Conservation (phyloP, 1,284 basidiomycete species). For the Ustilago shanxiensis region DNA sequence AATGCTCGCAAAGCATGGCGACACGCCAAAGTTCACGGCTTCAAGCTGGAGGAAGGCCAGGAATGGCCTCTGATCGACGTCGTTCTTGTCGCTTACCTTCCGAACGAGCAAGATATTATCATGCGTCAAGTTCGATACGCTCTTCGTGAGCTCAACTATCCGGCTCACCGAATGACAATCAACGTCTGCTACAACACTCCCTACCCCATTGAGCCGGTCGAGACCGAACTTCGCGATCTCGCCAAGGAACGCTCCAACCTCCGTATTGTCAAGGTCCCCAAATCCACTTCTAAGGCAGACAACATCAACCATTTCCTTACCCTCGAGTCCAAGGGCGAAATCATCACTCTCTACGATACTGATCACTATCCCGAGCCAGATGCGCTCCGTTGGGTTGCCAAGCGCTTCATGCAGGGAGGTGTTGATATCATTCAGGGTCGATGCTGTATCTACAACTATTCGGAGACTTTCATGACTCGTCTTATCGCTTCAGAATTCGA, state of each 20-base stretch:
- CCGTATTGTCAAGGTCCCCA: conserved; percentile 58
- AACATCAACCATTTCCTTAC: conserved; percentile 64
- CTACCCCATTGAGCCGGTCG: conserved; percentile 55
- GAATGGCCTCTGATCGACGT: conserved; percentile 61
- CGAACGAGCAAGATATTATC: conserved; percentile 64
- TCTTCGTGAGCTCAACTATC: conserved; percentile 59
- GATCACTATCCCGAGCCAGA: conserved; percentile 61
- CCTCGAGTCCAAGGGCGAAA: conserved; percentile 52
- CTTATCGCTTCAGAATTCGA: conserved; percentile 64
- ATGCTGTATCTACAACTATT: conserved; percentile 63
- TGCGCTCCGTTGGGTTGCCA: conserved; percentile 60
- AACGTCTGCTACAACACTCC: conserved; percentile 65
- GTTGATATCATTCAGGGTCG: conserved; percentile 65
- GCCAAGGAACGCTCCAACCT: conserved; percentile 49
- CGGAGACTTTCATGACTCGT: conserved; percentile 50
- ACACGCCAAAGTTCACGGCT: conserved; percentile 49
- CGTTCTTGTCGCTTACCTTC: conserved; percentile 61
- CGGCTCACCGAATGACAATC: conserved; percentile 53
- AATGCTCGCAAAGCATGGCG: conserved; percentile 56
- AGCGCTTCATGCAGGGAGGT: conserved; percentile 59
- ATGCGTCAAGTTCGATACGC: conserved; percentile 60
- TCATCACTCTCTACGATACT: conserved; percentile 62
- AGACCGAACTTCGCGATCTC: conserved; percentile 49
- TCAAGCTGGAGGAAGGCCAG: conserved; percentile 52
- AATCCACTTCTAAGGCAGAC: conserved; percentile 61